Evolutionary conservation across 1,284 basidiomycete genomes (phyloP), one percentile per base, ranked within the genome.

Genomic region (Earliella scabrosa): DNA sequence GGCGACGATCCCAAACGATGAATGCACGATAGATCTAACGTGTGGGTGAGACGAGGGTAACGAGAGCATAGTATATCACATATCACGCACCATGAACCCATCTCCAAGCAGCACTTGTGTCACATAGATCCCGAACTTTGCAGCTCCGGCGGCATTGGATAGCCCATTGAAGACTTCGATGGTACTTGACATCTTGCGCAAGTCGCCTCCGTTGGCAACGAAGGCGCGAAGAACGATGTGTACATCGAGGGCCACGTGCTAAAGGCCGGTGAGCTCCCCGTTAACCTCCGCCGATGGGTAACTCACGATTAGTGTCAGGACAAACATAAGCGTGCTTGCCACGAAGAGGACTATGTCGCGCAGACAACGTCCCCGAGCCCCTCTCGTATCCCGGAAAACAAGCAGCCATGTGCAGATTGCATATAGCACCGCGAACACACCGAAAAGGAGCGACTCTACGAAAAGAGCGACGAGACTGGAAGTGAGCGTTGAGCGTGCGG

Each of bases 1-100:
- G 49, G 18, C 29, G 38, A 9, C 52, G 54, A 36, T 63, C 52
- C 58, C 60, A 63, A 6, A 63, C 58, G 18, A 63, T 45, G 35
- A 50, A 63, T 13, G 58, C 57, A 16, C 60, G 54, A 35, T 63
- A 63, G 1, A 57, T 58, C 60, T 63, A 20, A 23, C n/a, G n/a
- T n/a, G n/a, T n/a, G n/a, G n/a, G n/a, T n/a, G n/a, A n/a, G n/a
- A n/a, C n/a, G n/a, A n/a, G n/a, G n/a, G n/a, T n/a, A n/a, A n/a
- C n/a, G n/a, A n/a, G n/a, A n/a, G n/a, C n/a, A n/a, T n/a, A n/a
- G n/a, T n/a, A n/a, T n/a, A n/a, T n/a, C n/a, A n/a, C n/a, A 6
- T 3, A 14, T 41, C 21, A 38, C 49, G n/a, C 24, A 56, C 55
- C 50, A 56, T 52, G 34, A 56, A 56, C 3, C 50, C 46, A 18